Base-by-base conservation (phyloP, 495 filamentous ascomycete species). In the Hypoxylon cercidicola region DNA sequence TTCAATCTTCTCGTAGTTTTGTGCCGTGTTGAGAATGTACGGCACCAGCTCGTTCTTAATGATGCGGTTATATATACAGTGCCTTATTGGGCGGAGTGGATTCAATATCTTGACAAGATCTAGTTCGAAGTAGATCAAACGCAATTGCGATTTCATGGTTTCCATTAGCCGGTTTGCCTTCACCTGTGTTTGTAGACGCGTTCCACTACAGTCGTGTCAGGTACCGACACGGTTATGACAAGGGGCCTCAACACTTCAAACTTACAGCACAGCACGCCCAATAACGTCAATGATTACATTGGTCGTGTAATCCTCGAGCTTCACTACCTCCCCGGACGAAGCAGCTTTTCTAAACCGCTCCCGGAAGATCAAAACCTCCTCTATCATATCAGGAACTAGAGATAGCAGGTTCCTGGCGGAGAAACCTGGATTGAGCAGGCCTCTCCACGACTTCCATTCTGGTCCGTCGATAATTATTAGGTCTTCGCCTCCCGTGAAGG, bases 361-460 rank as follows among this genome's bases (percentile, higher is more conserved):
- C 12, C 30, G 55, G 48, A 80, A 83, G 8, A 77, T 64, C 8
- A 58, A 23, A 1, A 64, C 62, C 50, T 82, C 76, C 10, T 83
- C 76, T 5, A 82, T 52, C 45, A 84, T 78, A 15, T 62, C 43
- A 6, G 78, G 76, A 0, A 79, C 70, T 19, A 82, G 62, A 4
- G 65, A 71, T 44, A 78, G 68, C 4, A 84, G 63, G 59, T 83
- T 73, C 30, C 64, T 73, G 1, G 62, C 56, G 12, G 64, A 68
- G 66, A 85, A 84, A 6, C 80, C 82, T 4, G 79, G 79, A 62
- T 79, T 84, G 67, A 83, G 82, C 4, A 77, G 50, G 41, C 34
- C 47, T 23, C 79, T 59, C 74, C 75, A 79, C 16, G 55, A 64
- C 61, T 79, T 81, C 81, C 81, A 82, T 37, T 71, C 55, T 4